Conservation (phyloP, 306 rosid genomes). For the Ormosia emarginata region DNA sequence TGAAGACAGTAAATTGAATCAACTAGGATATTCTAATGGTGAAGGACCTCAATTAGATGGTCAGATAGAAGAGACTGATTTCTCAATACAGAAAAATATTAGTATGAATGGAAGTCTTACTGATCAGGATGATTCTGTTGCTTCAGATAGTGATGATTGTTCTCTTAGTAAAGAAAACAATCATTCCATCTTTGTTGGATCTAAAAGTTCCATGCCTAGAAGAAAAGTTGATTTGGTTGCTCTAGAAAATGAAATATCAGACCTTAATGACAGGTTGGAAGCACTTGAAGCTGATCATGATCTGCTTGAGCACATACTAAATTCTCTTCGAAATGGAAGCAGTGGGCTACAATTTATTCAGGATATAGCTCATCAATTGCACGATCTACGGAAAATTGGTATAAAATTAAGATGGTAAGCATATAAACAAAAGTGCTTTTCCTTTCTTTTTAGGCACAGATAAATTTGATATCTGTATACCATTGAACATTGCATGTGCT, state of each 20-base stretch:
- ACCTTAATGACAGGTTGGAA: constrained; percentile 48
- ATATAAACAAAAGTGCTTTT: not conserved
- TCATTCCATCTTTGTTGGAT: not conserved
- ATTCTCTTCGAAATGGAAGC: constrained; percentile 33
- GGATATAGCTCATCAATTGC: constrained; percentile 43
- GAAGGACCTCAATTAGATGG: constrained; percentile 37
- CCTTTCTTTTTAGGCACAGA: not conserved
- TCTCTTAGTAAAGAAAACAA: not conserved
- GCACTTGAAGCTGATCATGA: constrained; percentile 46
- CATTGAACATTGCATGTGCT: not conserved
- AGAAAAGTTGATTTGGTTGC: constrained; percentile 23
- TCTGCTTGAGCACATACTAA: constrained; percentile 45
- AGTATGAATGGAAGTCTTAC: constrained; percentile 24
- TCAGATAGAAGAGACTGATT: constrained; percentile 29
- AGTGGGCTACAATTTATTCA: constrained; percentile 42
- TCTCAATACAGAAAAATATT: constrained; percentile 25
- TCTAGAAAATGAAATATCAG: constrained; percentile 43
- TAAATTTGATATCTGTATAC: not conserved
- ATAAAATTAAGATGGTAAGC: constrained; percentile 27
- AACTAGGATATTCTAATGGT: constrained; percentile 29
- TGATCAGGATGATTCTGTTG: not conserved
- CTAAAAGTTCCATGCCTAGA: not conserved
- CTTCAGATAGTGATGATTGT: constrained; percentile 15
- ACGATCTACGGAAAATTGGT: constrained; percentile 44
- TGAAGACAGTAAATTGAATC: constrained; percentile 23